These are phyloP conservation scores for Fusarium veterinarium DNA, from an alignment of 2,329 filamentous ascomycete genomes.

Conservation along the genomic window DNA sequence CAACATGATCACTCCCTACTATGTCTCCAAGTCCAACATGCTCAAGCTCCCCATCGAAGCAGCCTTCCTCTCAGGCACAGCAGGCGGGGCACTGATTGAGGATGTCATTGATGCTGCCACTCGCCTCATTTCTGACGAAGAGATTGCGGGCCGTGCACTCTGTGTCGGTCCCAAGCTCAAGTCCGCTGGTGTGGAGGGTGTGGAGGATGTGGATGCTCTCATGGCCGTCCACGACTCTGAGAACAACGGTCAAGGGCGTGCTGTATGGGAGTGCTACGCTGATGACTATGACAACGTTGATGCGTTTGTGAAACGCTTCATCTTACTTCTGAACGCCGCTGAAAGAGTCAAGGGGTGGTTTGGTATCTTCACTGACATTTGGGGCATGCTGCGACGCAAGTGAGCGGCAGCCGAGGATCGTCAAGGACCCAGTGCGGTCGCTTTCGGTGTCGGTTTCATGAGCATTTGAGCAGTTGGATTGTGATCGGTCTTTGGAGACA, in stretches of 20 bases:
- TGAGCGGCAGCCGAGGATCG: not conserved
- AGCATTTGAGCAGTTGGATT: not conserved
- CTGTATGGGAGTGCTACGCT: slow-evolving; percentile 71
- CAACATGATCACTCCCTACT: slow-evolving; percentile 76
- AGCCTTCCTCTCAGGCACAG: slow-evolving; percentile 64
- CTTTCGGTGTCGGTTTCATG: not conserved
- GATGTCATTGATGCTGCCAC: slow-evolving; percentile 75
- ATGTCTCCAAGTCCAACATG: slow-evolving; percentile 68
- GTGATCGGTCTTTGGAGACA: not conserved
- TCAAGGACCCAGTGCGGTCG: not conserved
- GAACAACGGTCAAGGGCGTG: slow-evolving; percentile 54
- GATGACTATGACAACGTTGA: slow-evolving; percentile 69
- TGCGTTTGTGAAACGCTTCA: slow-evolving; percentile 63
- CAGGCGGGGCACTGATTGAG: slow-evolving; percentile 61
- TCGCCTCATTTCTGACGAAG: slow-evolving; percentile 68
- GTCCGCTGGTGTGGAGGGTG: slow-evolving; percentile 26
- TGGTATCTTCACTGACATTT: slow-evolving; percentile 55
- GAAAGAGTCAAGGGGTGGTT: slow-evolving; percentile 64
- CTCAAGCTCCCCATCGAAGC: slow-evolving; percentile 60
- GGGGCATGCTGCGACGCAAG: slow-evolving; percentile 39
- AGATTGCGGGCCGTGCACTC: slow-evolving; percentile 67
- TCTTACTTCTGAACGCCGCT: slow-evolving; percentile 65
- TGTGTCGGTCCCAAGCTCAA: slow-evolving; percentile 66
- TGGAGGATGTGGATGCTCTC: slow-evolving; percentile 50
- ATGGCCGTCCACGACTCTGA: slow-evolving; percentile 48